phyloP scores from a whole-genome alignment of 2,329 filamentous ascomycete species.

The Bimuria novae-zelandiae region DNA sequence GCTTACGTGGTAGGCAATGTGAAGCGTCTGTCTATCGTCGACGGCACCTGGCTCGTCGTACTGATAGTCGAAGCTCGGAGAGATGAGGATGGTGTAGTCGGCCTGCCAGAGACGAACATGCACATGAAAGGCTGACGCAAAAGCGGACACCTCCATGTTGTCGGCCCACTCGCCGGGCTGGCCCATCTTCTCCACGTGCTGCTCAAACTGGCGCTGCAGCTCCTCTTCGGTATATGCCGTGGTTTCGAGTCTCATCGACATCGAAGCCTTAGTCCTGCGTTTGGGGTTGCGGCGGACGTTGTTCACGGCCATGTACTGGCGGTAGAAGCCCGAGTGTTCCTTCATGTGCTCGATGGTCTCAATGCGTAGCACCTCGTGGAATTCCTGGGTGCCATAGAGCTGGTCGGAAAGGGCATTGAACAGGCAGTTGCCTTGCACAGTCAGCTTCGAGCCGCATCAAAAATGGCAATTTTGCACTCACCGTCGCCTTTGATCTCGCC shows the following conservation, averaged over 20 bases:
- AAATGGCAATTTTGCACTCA: conserved; percentile 48
- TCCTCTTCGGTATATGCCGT: conserved; percentile 58
- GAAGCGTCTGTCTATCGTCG: conserved; percentile 49
- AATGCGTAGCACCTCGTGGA: conserved; percentile 63
- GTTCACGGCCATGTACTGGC: conserved; percentile 64
- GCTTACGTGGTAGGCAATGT: conserved; percentile 68
- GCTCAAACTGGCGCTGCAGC: conserved; percentile 57
- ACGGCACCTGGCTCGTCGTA: conserved; percentile 35
- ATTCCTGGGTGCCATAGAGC: conserved; percentile 64
- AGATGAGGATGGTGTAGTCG: conserved; percentile 57
- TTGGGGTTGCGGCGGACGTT: conserved; percentile 60
- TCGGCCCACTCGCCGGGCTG: conserved; percentile 66
- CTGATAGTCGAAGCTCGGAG: conserved; percentile 45
- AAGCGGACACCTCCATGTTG: conserved; percentile 70
- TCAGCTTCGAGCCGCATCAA: conserved; percentile 23
- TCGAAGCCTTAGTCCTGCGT: conserved; percentile 58
- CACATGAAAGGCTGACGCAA: conserved; percentile 63
- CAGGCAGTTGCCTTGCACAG: conserved; percentile 65
- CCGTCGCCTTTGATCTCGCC: conserved; percentile 65
- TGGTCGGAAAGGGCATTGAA: conserved; percentile 72
- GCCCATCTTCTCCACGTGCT: conserved; percentile 64
- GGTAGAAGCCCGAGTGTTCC: conserved; percentile 64
- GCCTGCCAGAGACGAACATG: conserved; percentile 67
- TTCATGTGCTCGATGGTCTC: conserved; percentile 66
- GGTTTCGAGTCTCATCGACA: conserved; percentile 50